These are phyloP conservation scores for Sordariomycetes sp. DNA, from an alignment of 2,329 filamentous ascomycete species.

Conservation along the genomic window DNA sequence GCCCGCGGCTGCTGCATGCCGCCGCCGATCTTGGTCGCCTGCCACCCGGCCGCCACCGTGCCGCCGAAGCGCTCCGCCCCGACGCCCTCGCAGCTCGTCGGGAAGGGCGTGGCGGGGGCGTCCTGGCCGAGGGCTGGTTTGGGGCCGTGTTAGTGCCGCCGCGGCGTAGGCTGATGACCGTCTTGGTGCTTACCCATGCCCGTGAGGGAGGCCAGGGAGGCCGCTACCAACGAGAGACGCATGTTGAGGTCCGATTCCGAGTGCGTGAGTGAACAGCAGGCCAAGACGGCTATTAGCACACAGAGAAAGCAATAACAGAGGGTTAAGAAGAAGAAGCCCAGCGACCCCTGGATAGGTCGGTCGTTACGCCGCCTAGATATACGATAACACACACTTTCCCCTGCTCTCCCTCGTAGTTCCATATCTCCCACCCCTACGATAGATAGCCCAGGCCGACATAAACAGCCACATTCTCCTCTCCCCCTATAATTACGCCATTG, in stretches of 20 bases:
- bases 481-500: not conserved
- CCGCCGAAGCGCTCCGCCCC: slow-evolving; percentile 1
- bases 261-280: not conserved
- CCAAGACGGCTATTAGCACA: not conserved
- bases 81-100: slow-evolving; percentile 3
- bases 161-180: not conserved
- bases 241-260: not conserved
- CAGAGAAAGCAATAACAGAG: not conserved
- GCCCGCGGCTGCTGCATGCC: slow-evolving; percentile 1
- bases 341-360: not conserved
- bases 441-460: not conserved
- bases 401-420: not conserved
- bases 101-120: not conserved
- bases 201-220: not conserved
- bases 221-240: not conserved
- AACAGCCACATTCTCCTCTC: not conserved
- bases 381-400: not conserved
- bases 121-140: slow-evolving; percentile 1
- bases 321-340: not conserved
- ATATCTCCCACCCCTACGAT: not conserved
- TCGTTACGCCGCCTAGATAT: not conserved
- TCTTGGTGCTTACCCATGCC: not conserved
- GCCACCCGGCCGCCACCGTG: slow-evolving; percentile 2
- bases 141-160: not conserved
- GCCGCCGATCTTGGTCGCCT: slow-evolving; percentile 4